Percentiles rank a stretch among this genome's conserved stretches.
These are phyloP conservation scores for Eucalyptus sp. DNA, from an alignment of 345 rosid genomes.

Conservation along the genomic window DNA sequence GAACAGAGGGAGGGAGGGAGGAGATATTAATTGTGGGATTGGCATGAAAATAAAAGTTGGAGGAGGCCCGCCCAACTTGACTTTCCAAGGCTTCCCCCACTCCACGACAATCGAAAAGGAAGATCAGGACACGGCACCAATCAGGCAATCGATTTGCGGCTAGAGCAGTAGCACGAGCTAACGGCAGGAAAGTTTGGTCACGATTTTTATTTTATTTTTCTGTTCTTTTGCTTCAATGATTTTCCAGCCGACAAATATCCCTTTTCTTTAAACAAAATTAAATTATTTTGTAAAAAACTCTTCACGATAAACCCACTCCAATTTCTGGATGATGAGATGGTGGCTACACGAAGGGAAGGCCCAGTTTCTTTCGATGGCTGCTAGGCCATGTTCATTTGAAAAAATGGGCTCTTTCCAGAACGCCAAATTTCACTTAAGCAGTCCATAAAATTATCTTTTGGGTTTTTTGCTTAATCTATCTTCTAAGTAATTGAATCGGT, in stretches of 20 bases:
- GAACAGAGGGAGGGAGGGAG: not conserved
- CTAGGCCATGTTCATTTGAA: not conserved
- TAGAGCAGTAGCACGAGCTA: not conserved
- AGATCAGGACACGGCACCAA: not conserved
- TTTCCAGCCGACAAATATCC: not conserved
- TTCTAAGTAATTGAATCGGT: not conserved
- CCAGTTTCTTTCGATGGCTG: not conserved
- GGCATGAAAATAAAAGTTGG: not conserved
- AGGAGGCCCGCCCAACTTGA: not conserved
- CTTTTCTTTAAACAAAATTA: rapidly evolving
- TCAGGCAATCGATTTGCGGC: not conserved
- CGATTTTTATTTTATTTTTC: not conserved
- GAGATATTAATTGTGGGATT: not conserved
- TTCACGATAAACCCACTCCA: not conserved
- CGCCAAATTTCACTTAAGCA: not conserved
- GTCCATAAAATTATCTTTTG: not conserved
- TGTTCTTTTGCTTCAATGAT: not conserved
- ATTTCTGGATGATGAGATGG: not conserved
- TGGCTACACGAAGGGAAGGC: not conserved
- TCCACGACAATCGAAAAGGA: not conserved
- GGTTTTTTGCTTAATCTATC: not conserved
- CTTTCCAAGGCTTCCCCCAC: not conserved
- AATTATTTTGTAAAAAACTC: not conserved
- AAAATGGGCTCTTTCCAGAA: not conserved
- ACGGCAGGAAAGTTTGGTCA: not conserved